Evolutionary conservation across 371 early-diverging fungal genomes (phyloP).

Genomic region (Rhizomucor miehei): DNA sequence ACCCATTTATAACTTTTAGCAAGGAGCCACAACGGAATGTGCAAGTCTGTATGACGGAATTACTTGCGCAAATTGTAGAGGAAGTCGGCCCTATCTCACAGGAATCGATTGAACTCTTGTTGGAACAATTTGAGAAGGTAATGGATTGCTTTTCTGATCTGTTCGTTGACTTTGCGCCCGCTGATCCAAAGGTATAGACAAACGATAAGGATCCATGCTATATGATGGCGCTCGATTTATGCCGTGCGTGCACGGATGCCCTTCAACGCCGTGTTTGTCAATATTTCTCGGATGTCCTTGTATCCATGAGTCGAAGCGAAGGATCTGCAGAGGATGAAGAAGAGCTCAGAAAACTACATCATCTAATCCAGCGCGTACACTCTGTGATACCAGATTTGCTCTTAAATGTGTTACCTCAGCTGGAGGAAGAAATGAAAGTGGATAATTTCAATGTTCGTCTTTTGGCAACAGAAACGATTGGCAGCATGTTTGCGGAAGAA

Average conservation of each 20-base stretch:
- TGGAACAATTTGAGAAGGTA: conserved; percentile 74
- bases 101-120: conserved; percentile 77
- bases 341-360: conserved; percentile 72
- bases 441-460: conserved; percentile 76
- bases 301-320: conserved; percentile 51
- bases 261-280: conserved; percentile 90
- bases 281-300: conserved; percentile 76
- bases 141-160: not conserved
- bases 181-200: not conserved
- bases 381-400: conserved; percentile 72
- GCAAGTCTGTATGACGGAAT: conserved; percentile 77
- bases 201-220: conserved; percentile 61
- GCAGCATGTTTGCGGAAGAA: conserved; percentile 81
- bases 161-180: not conserved
- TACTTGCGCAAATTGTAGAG: conserved; percentile 80
- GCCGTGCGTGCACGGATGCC: conserved; percentile 67
- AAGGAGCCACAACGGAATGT: conserved; percentile 59
- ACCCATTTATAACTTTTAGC: conserved; percentile 26
- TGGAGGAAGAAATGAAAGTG: conserved; percentile 89
- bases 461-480: conserved; percentile 77
- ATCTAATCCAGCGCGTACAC: conserved; percentile 78
- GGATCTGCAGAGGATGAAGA: conserved; percentile 50
- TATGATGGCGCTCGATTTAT: conserved; percentile 81
- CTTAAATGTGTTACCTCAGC: conserved; percentile 88
- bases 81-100: conserved; percentile 69